These are phyloP conservation scores for Saccharomyces hybrid DNA, from an alignment of 1,139 yeast genomes.

Conservation along the genomic window DNA sequence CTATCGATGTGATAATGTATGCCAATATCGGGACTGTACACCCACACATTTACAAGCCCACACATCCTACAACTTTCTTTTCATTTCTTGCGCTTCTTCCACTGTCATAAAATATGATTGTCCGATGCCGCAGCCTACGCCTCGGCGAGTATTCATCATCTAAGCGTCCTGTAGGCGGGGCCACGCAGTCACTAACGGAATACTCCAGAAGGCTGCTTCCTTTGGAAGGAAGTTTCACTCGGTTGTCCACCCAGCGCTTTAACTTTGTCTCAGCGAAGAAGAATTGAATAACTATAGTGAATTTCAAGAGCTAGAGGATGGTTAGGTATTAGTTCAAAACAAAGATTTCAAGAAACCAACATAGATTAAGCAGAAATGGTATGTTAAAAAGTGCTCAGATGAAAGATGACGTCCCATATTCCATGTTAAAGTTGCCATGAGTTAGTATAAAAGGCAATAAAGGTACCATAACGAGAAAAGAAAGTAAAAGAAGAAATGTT, in stretches of 20 bases:
- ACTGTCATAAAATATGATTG: not conserved
- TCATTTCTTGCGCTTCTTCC: not conserved
- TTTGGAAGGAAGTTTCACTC: not conserved
- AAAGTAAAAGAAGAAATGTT: not conserved
- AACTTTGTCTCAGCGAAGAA: slow-evolving; percentile 1
- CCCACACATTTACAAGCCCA: not conserved
- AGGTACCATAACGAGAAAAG: not conserved
- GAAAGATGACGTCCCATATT: not conserved
- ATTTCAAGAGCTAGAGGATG: not conserved
- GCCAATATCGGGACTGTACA: not conserved
- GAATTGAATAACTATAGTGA: not conserved
- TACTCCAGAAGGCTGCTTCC: not conserved
- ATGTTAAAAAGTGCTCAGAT: slow-evolving; percentile 10
- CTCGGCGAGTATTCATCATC: not conserved
- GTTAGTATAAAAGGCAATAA: not conserved
- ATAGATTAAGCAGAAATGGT: slow-evolving; percentile 27
- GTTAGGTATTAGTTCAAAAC: not conserved
- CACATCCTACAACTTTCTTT: not conserved
- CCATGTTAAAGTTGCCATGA: not conserved
- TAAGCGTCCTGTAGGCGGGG: not conserved
- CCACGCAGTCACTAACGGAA: not conserved
- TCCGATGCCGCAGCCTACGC: not conserved
- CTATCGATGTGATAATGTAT: no score
- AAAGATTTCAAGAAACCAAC: slow-evolving; percentile 10
- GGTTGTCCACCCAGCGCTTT: not conserved